phyloP scores from a whole-genome alignment of 2,329 filamentous ascomycete genomes.

The Trichoderma pleuroti region DNA sequence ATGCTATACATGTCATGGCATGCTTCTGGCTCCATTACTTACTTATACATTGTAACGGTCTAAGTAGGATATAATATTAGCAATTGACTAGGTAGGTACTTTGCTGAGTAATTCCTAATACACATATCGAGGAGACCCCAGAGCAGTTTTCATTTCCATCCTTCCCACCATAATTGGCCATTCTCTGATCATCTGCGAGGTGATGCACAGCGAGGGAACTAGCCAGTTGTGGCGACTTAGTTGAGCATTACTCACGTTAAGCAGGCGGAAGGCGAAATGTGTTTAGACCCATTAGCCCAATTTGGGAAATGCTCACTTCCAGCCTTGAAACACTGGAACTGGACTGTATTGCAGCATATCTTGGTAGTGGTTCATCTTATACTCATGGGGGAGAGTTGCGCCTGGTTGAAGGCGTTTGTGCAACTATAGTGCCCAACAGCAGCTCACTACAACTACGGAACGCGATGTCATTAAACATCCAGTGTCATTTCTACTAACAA shows the following conservation, averaged over 20 bases:
- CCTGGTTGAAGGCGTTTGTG: neutral
- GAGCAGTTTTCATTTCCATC: too few relatives aligned
- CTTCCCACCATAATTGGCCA: too few relatives aligned
- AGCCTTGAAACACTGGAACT: neutral
- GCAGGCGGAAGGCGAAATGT: neutral
- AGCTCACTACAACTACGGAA: neutral
- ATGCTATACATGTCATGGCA: neutral
- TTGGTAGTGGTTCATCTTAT: neutral
- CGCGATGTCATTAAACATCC: neutral
- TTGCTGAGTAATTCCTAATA: too few relatives aligned
- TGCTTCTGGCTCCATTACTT: neutral
- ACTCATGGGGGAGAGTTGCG: neutral
- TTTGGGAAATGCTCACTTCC: neutral
- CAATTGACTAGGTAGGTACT: too few relatives aligned
- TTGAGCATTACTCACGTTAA: neutral
- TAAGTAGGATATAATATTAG: too few relatives aligned
- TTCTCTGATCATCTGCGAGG: neutral
- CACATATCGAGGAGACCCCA: too few relatives aligned
- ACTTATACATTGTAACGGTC: too few relatives aligned
- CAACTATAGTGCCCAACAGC: neutral
- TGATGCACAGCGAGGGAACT: neutral
- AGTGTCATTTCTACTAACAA: neutral
- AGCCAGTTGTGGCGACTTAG: neutral
- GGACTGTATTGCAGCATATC: too few relatives aligned
- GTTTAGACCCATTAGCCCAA: neutral